Base-by-base conservation (phyloP, 176 grass and related monocot genomes). In the Carex cristatella region DNA sequence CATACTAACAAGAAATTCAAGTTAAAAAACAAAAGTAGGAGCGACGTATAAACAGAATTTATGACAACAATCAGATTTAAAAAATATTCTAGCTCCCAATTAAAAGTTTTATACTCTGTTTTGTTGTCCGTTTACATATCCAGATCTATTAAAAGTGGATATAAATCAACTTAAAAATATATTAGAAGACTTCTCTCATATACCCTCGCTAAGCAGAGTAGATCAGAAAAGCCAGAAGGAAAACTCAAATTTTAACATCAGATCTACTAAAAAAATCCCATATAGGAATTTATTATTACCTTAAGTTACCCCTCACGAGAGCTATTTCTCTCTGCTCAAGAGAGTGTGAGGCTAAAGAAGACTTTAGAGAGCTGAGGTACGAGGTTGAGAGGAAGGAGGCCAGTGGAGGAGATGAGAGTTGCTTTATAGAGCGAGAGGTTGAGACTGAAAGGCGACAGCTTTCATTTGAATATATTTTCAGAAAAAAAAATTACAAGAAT, bases 401-500 rank as follows among this genome's bases (percentile, higher is more conserved):
- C 16, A 84, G 40, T 11, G 71, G 60, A 81, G 53, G 58, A 74
- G 89, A 85, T 10, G 80, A 88, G 83, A 67, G 71, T 16, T 55
- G 13, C 89, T 90, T 93, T 90, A 91, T 97, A 93, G 87, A 18
- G 7, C 14, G 85, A 79, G 86, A 78, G 79, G 37, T 79, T 73
- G 64, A 9, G 54, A 7, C 58, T 78, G 32, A 59, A 69, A 51
- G 65, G 71, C n/a, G 85, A 91, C 89, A 82, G 87, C 87, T 91
- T 86, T 84, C 79, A 8, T 57, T 84, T 80, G 86, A 63, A 61
- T 48, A 86, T 67, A 85, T 75, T 79, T 56, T 38, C 81, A 11
- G 37, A 54, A 76, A 53, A 28, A 46, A 40, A 23, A 65, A 12
- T 14, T 23, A 23, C 18, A 63, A 81, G 27, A n/a, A 49, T 3